phyloP scores from a whole-genome alignment of 2,329 filamentous ascomycete genomes.

The Talaromyces sp. region DNA sequence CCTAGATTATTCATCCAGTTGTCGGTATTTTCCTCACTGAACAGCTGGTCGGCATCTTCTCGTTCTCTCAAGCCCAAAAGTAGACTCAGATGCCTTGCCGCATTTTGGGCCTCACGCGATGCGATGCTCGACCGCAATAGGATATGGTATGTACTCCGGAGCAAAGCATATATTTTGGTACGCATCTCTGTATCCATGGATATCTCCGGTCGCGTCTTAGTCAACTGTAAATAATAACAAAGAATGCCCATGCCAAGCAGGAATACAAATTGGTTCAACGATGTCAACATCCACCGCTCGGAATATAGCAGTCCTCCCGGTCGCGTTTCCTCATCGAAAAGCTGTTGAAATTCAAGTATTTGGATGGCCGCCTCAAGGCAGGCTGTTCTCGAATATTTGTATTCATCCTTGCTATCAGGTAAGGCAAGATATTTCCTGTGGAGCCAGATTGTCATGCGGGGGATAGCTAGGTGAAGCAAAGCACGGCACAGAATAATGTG shows the following conservation, averaged over 20 bases:
- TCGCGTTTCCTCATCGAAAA: neutral
- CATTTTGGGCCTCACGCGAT: neutral
- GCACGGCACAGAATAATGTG: neutral
- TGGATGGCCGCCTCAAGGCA: neutral
- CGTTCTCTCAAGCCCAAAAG: neutral
- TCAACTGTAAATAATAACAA: neutral
- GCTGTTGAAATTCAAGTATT: neutral
- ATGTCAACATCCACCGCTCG: neutral
- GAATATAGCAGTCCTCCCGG: neutral
- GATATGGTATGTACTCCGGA: neutral
- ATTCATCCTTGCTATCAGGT: neutral
- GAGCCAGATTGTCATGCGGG: neutral
- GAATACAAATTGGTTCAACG: neutral
- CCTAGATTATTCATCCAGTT: neutral
- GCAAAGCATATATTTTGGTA: neutral
- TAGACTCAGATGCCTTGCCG: neutral
- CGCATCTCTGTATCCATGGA: neutral
- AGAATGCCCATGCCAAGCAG: neutral
- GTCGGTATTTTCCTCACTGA: neutral
- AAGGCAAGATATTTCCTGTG: neutral
- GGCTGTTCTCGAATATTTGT: neutral
- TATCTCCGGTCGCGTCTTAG: neutral
- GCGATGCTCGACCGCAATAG: neutral
- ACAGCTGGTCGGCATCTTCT: neutral
- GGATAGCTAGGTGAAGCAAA: neutral